Percentiles rank a stretch among this genome's conserved stretches.
phyloP scores from a whole-genome alignment of 2,329 filamentous ascomycete genomes.

The Aspergillus alliaceus region DNA sequence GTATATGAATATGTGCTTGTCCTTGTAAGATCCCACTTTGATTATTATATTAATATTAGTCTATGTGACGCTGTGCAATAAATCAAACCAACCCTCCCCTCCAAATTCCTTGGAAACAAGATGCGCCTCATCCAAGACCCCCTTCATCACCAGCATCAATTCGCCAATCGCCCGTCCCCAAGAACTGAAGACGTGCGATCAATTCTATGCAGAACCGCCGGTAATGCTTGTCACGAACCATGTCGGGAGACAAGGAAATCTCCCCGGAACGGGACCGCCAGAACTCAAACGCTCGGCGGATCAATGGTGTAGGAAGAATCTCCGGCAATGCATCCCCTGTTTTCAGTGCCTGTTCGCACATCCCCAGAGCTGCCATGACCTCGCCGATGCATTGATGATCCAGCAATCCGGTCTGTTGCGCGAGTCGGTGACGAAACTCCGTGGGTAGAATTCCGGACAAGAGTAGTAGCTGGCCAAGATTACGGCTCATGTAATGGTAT shows the following conservation, averaged over 20 bases:
- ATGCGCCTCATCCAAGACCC: constrained; percentile 44
- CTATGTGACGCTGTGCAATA: not conserved
- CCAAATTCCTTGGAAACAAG: constrained; percentile 24
- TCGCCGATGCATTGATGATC: constrained; percentile 50
- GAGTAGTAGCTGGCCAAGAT: constrained; percentile 37
- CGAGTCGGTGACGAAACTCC: constrained; percentile 43
- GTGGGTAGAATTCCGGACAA: constrained; percentile 37
- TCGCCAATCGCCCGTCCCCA: constrained; percentile 48
- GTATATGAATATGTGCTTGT: too few relatives aligned
- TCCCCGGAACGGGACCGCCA: constrained; percentile 21
- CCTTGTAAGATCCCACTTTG: too few relatives aligned
- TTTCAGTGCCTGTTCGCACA: constrained; percentile 50
- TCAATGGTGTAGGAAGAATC: constrained; percentile 49
- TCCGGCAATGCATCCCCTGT: constrained; percentile 52
- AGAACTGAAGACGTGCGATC: constrained; percentile 46
- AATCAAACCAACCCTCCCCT: constrained; percentile 1
- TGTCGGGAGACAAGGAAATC: constrained; percentile 30
- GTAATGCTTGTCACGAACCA: constrained; percentile 45
- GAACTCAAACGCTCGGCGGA: constrained; percentile 36
- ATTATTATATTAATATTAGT: too few relatives aligned
- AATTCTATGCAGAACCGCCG: constrained; percentile 50
- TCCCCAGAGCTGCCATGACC: constrained; percentile 51
- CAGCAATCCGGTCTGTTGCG: constrained; percentile 39
- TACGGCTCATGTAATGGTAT: constrained; percentile 32
- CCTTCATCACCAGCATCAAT: constrained; percentile 47